Evolutionary conservation across 495 filamentous ascomycete genomes (phyloP), one percentile per base, ranked within the genome.

Genomic region (Neurospora sp.): DNA sequence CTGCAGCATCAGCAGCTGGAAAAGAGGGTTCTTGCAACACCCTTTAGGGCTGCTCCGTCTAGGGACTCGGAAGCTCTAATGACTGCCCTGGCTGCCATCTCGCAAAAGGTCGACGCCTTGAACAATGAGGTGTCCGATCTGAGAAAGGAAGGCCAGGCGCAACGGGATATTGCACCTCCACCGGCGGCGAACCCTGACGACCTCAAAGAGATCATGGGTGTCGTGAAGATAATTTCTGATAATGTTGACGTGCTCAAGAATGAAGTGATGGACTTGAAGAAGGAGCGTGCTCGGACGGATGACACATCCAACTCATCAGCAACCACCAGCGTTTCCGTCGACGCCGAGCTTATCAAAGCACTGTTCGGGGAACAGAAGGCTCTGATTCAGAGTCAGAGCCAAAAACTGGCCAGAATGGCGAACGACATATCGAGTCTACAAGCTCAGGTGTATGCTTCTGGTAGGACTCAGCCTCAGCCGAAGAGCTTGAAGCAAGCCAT

Each of bases 401-500:
- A 44, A 27, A 70, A 37, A 22, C 59, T 76, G 16, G 48, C 41
- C 35, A 71, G 17, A 10, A 37, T 76, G 40, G 27, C 31, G n/a
- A 31, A 35, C 2, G 65, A 78, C 0, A n/a, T 75, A 8, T 40
- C n/a, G 1, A 40, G 53, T 42, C 68, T 73, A 40, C 70, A 61
- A 31, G 16, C 35, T 44, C 40, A 69, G 70, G 12, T 72, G 17
- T 22, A 35, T n/a, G 17, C 74, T 40, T 40, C 74, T 68, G 7
- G 7, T 4, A 16, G 53, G 27, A 35, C 53, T 3, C 68, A 42
- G 8, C 69, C 69, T 3, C 59, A 68, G 48, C 74, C 77, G 1
- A 61, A 75, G 69, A 78, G 20, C 7, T 40, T 79, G 1, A 71
- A 70, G 38, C 73, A 79, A n/a, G 78, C 76, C 4, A 72, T 79